Percentiles rank a stretch among this genome's conserved stretches.
phyloP scores from a whole-genome alignment of 2,329 filamentous ascomycete genomes.

The Botrytis galanthina region DNA sequence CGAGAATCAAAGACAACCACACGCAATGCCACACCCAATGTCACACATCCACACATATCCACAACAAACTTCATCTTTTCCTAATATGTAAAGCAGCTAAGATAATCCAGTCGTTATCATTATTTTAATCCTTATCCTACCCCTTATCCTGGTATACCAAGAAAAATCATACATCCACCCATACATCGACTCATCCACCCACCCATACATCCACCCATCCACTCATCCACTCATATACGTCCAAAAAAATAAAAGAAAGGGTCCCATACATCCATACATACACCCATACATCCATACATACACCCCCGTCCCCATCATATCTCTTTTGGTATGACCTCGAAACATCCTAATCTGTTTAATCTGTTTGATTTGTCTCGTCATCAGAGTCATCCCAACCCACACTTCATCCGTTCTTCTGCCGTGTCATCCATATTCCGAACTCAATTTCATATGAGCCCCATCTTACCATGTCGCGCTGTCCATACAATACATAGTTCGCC shows the following conservation, averaged over 20 bases:
- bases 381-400: slow-evolving; percentile 13
- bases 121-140: background rate
- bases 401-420: slow-evolving; percentile 20
- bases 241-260: too few relatives aligned
- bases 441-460: slow-evolving; percentile 27
- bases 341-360: slow-evolving; percentile 6
- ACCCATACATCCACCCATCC: background rate
- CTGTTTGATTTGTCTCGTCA: slow-evolving; percentile 2
- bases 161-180: background rate
- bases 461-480: slow-evolving; percentile 24
- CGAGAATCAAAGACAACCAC: background rate
- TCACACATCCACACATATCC: background rate
- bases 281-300: background rate
- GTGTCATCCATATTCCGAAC: slow-evolving; percentile 22
- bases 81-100: background rate
- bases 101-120: background rate
- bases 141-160: background rate
- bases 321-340: slow-evolving; percentile 5
- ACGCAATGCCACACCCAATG: background rate
- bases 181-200: background rate
- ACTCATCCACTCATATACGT: background rate
- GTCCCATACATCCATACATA: background rate
- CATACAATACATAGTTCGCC: slow-evolving; percentile 34
- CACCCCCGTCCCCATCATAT: background rate
- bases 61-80: slow-evolving; percentile 14